A percentile compares a stretch with the other conserved stretches of the same genome.
Conservation (phyloP, 306 rosid genomes). For the Ochetophila trinervis region DNA sequence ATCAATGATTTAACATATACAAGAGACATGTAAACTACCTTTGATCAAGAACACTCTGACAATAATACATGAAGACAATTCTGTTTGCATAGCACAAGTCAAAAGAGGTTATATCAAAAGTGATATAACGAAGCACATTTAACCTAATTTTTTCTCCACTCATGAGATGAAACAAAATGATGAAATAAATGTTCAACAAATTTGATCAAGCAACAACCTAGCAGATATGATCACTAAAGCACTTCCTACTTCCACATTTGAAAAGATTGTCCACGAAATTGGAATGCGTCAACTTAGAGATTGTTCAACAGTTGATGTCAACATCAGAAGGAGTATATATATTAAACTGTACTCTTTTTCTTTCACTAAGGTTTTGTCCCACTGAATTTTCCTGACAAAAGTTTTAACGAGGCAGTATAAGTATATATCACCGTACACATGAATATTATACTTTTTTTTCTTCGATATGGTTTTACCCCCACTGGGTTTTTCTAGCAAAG, state of each 20-base stretch:
- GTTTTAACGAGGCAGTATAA: too few relatives aligned
- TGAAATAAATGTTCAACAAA: constrained; percentile 5
- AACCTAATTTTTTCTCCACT: background rate
- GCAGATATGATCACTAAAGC: background rate
- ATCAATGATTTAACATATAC: too few relatives aligned
- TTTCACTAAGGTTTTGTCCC: too few relatives aligned
- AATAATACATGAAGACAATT: background rate
- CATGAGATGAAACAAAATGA: background rate
- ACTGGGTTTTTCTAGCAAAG: too few relatives aligned
- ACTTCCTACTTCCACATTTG: background rate
- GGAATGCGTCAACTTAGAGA: background rate
- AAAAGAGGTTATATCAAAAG: background rate
- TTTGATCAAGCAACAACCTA: background rate
- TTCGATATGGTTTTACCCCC: too few relatives aligned
- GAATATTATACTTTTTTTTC: too few relatives aligned
- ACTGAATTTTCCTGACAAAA: too few relatives aligned
- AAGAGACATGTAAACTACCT: too few relatives aligned
- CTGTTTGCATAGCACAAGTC: background rate
- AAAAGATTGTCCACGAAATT: background rate
- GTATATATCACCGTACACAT: too few relatives aligned
- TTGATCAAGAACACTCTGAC: too few relatives aligned
- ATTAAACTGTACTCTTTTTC: too few relatives aligned
- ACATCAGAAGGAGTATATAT: background rate
- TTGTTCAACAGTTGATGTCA: background rate
- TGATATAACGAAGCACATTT: background rate